phyloP scores from a whole-genome alignment of 768 basidiomycete genomes.

The Phlegmacium glaucopus region DNA sequence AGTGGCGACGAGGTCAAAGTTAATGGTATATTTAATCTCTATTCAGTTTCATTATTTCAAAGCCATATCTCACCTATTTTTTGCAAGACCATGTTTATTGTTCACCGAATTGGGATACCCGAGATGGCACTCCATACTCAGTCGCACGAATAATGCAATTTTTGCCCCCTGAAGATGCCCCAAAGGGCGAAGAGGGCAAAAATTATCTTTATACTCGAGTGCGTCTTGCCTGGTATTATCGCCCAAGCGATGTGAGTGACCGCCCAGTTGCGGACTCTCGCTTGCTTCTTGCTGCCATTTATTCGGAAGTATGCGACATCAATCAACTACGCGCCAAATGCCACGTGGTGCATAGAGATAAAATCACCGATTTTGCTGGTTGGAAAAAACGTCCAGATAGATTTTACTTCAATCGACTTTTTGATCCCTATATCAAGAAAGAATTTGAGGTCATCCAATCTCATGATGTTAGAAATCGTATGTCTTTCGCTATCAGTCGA shows the following conservation, averaged over 20 bases:
- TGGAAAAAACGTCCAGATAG: slow-evolving; percentile 95
- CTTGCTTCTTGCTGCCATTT: slow-evolving; percentile 91
- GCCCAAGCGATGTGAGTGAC: slow-evolving; percentile 93
- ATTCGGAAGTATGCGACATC: slow-evolving; percentile 94
- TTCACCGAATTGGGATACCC: slow-evolving; percentile 86
- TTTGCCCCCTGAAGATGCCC: slow-evolving; percentile 71
- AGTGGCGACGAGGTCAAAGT: slow-evolving; percentile 82
- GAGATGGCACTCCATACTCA: slow-evolving; percentile 94
- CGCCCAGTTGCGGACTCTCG: slow-evolving; percentile 88
- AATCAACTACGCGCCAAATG: slow-evolving; percentile 91
- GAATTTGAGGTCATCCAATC: slow-evolving; percentile 95
- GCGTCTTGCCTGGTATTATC: slow-evolving; percentile 94
- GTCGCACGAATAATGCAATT: slow-evolving; percentile 98
- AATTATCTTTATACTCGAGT: slow-evolving; percentile 77
- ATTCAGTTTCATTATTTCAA: slow-evolving; percentile 11
- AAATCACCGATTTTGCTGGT: slow-evolving; percentile 86
- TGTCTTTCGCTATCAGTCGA: slow-evolving; percentile 31
- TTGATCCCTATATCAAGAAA: slow-evolving; percentile 97
- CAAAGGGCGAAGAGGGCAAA: slow-evolving; percentile 63
- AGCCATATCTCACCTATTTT: slow-evolving; percentile 31
- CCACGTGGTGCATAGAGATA: slow-evolving; percentile 92
- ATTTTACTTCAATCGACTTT: slow-evolving; percentile 94
- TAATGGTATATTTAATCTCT: slow-evolving; percentile 60
- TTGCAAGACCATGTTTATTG: slow-evolving; percentile 93
- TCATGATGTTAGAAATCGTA: slow-evolving; percentile 84